phyloP scores from a whole-genome alignment of 371 early-diverging fungal species.

The Amoeboaphelidium protococcarum region DNA sequence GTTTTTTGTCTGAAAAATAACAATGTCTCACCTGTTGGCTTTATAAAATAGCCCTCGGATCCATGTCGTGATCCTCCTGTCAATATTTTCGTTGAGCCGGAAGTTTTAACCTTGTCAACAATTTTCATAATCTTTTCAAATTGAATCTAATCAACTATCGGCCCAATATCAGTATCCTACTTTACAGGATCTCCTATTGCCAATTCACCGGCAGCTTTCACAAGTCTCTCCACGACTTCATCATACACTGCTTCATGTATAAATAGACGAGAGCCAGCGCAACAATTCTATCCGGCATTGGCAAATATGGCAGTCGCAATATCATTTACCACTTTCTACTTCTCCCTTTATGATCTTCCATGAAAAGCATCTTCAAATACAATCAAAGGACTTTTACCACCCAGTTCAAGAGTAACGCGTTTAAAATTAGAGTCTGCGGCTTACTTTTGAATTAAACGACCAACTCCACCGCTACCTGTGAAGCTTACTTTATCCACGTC shows the following conservation, averaged over 20 bases:
- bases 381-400: slow-evolving; percentile 68
- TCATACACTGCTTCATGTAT: not conserved
- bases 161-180: not conserved
- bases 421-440: slow-evolving; percentile 40
- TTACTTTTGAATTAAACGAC: slow-evolving; percentile 35
- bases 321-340: slow-evolving; percentile 41
- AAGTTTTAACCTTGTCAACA: not conserved
- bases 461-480: slow-evolving; percentile 42
- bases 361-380: slow-evolving; percentile 63
- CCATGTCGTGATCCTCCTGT: not conserved
- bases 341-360: too few relatives aligned
- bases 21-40: not conserved
- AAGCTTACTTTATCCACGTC: slow-evolving; percentile 31
- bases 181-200: not conserved
- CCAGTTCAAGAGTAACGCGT: slow-evolving; percentile 53
- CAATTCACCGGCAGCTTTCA: not conserved
- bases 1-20: too few relatives aligned
- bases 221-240: not conserved
- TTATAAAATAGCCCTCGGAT: not conserved
- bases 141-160: not conserved
- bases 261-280: slow-evolving; percentile 46
- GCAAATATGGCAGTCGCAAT: slow-evolving; percentile 33
- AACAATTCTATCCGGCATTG: slow-evolving; percentile 67
- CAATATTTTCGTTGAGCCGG: not conserved
- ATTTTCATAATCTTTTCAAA: not conserved